phyloP scores from a whole-genome alignment of 2,329 filamentous ascomycete species.

The Plectosphaerella sp. region DNA sequence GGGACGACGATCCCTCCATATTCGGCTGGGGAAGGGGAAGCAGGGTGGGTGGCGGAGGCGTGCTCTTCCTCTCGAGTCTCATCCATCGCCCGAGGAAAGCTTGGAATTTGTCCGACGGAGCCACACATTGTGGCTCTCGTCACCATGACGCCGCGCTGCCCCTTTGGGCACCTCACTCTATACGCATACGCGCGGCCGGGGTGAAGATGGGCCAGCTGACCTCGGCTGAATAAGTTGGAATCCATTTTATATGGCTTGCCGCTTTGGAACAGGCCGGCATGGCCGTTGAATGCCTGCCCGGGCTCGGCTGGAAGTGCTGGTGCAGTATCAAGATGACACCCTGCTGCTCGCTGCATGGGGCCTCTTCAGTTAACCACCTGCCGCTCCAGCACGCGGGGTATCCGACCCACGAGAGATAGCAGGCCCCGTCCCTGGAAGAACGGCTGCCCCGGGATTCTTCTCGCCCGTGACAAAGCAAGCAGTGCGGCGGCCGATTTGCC shows the following conservation, averaged over 20 bases:
- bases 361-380: no score
- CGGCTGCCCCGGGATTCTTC: no score
- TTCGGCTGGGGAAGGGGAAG: neutral
- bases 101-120: constrained; percentile 2
- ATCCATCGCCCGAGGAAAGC: neutral
- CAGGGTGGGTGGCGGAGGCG: neutral
- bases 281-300: no score
- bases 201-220: neutral
- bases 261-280: no score
- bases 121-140: neutral
- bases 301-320: no score
- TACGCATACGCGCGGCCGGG: neutral
- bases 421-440: no score
- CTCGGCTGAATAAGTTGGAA: neutral
- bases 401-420: neutral
- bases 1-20: constrained; percentile 2
- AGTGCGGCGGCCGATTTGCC: no score
- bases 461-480: no score
- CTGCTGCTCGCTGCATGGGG: no score
- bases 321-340: no score
- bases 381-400: neutral
- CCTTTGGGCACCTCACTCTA: neutral
- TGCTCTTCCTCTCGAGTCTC: neutral
- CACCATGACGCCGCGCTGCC: neutral
- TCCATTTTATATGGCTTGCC: no score